phyloP scores from a whole-genome alignment of 108 stramenopile species.

The Nannochloropsis salina region DNA sequence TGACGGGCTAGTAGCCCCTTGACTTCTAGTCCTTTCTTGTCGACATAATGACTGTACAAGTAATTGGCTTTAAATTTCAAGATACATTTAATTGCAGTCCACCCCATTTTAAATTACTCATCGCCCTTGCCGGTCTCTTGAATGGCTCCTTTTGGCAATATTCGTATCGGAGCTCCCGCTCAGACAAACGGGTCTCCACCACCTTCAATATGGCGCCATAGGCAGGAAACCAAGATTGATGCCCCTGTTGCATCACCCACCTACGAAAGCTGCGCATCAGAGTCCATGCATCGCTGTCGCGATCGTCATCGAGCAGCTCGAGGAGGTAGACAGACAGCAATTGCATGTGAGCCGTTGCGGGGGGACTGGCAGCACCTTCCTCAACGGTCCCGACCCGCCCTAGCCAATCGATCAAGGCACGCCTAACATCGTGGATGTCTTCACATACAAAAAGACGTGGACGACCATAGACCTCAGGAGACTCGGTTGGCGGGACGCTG shows the following conservation, averaged over 20 bases:
- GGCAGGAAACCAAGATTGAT: neutral
- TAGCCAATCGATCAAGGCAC: neutral
- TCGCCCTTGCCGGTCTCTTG: too few relatives aligned
- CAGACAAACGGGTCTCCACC: neutral
- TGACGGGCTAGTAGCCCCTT: too few relatives aligned
- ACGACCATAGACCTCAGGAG: neutral
- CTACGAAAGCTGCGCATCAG: slow-evolving; percentile 7
- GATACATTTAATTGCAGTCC: too few relatives aligned
- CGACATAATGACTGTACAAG: too few relatives aligned
- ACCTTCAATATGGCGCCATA: neutral
- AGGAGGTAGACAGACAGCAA: slow-evolving; percentile 10
- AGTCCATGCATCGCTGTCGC: neutral
- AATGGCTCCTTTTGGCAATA: neutral
- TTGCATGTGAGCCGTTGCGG: neutral
- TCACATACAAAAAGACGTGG: neutral
- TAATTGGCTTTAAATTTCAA: too few relatives aligned
- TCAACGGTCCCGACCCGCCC: neutral
- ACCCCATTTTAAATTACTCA: too few relatives aligned
- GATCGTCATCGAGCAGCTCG: neutral
- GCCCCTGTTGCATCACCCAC: neutral
- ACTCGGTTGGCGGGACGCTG: neutral
- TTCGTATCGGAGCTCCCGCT: neutral
- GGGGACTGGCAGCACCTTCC: neutral
- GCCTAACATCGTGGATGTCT: neutral
- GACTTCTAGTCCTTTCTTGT: too few relatives aligned